Conservation (phyloP, 2,329 filamentous ascomycete species). For the Fusarium sp. region DNA sequence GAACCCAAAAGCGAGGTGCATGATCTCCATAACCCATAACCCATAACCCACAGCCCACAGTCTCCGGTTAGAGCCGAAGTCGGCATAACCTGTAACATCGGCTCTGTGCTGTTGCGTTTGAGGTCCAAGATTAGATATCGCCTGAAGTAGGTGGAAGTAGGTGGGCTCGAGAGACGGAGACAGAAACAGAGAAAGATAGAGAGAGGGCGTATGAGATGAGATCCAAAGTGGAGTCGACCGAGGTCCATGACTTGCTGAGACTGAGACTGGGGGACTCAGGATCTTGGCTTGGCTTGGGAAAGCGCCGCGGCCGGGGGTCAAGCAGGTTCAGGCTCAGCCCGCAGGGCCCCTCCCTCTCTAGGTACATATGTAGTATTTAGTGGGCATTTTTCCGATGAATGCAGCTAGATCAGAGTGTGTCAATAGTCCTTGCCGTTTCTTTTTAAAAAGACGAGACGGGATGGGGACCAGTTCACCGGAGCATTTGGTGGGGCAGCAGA, state of each 20-base stretch:
- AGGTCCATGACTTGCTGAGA: conserved; percentile 4
- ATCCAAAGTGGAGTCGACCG: conserved; percentile 19
- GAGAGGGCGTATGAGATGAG: conserved; percentile 28
- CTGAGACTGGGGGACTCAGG: conserved; percentile 4
- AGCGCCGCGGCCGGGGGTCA: conserved; percentile 30
- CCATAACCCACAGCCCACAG: conserved; percentile 12
- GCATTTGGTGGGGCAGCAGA: neutral
- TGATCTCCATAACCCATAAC: no score
- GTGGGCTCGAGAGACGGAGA: neutral
- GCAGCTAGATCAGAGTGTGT: conserved; percentile 25
- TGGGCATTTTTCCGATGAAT: conserved; percentile 5
- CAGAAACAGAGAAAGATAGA: neutral
- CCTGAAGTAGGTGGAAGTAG: neutral
- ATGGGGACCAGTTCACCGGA: conserved; percentile 26
- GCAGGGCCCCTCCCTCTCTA: conserved; percentile 19
- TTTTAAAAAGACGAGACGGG: conserved; percentile 19
- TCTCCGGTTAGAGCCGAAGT: conserved; percentile 9
- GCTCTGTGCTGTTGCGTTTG: conserved; percentile 9
- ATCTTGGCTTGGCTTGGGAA: conserved; percentile 31
- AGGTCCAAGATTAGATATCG: conserved; percentile 21
- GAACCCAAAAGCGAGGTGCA: neutral
- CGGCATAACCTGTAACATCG: conserved; percentile 15
- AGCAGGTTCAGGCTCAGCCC: conserved; percentile 28
- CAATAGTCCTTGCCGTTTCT: conserved; percentile 3
- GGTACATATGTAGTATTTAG: conserved; percentile 7